Evolutionary conservation across 805 yeast genomes (phyloP).

Genomic region (Lipomyces kockii): DNA sequence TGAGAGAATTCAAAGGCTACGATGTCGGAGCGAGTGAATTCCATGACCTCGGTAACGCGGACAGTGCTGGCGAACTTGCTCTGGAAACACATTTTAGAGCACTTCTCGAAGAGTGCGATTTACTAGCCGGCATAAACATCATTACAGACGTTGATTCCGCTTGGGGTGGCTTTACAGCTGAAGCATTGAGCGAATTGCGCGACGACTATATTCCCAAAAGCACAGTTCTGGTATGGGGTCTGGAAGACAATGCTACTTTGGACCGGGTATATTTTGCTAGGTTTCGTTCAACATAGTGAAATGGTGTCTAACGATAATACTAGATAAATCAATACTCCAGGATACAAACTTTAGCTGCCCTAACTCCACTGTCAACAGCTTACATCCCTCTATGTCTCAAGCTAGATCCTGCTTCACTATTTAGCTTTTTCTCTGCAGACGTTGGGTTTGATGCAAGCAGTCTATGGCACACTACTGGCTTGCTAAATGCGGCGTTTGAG

Average conservation of each 20-base stretch:
- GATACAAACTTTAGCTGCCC: conserved; percentile 23
- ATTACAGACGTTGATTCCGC: conserved; percentile 73
- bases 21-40: conserved; percentile 68
- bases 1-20: conserved; percentile 38
- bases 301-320: background rate
- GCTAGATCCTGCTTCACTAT: background rate
- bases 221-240: conserved; percentile 54
- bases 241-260: conserved; percentile 39
- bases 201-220: conserved; percentile 71
- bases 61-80: conserved; percentile 50
- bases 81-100: conserved; percentile 64
- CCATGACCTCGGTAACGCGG: conserved; percentile 45
- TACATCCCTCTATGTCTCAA: conserved; percentile 34
- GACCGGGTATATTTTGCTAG: conserved; percentile 4
- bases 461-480: conserved; percentile 34
- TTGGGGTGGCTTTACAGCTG: conserved; percentile 79
- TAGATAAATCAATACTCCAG: conserved; percentile 17
- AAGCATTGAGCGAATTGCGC: conserved; percentile 56
- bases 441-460: conserved; percentile 17
- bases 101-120: conserved; percentile 75
- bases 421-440: background rate
- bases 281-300: background rate
- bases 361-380: conserved; percentile 27
- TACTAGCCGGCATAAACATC: conserved; percentile 70
- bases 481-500: conserved; percentile 33